Conservation (phyloP, 139 green algal genomes). For the Coelastrella sp. region DNA sequence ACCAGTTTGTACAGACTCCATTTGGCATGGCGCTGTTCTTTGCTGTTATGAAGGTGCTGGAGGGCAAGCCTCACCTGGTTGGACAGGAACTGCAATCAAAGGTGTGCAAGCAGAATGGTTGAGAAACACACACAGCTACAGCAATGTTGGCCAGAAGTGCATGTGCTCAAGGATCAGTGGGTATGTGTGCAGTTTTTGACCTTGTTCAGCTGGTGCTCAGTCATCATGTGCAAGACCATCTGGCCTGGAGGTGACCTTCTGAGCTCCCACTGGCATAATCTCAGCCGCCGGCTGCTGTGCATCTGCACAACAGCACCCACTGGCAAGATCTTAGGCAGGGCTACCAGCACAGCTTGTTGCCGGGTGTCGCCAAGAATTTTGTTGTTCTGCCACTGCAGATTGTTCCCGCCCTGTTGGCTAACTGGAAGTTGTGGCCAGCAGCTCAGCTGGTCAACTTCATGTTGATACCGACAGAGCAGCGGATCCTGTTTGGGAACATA, state of each 20-base stretch:
- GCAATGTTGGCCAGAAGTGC: neutral
- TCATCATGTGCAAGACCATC: neutral
- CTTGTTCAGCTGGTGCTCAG: neutral
- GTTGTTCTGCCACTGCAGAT: slow-evolving; percentile 39
- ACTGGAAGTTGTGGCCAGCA: slow-evolving; percentile 67
- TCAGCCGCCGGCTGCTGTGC: too few species aligned
- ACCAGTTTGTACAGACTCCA: slow-evolving; percentile 63
- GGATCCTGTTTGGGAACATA: slow-evolving; percentile 72
- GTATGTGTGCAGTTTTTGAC: neutral
- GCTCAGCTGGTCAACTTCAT: slow-evolving; percentile 77
- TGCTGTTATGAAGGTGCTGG: slow-evolving; percentile 53
- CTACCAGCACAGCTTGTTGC: too few species aligned
- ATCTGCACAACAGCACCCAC: too few species aligned
- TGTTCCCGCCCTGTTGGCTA: slow-evolving; percentile 50
- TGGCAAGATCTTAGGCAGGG: too few species aligned
- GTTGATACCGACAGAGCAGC: slow-evolving; percentile 61
- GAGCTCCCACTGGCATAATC: too few species aligned
- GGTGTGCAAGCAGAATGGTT: slow-evolving; percentile 1
- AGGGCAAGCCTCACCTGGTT: slow-evolving; percentile 48
- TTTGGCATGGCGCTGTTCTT: slow-evolving; percentile 63
- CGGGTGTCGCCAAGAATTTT: too few species aligned
- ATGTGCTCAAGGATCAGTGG: neutral
- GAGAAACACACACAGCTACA: neutral
- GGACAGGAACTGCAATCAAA: slow-evolving; percentile 47
- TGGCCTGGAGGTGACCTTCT: neutral